These are phyloP conservation scores for Cladophialophora psammophila DNA, from an alignment of 2,329 filamentous ascomycete species.

Conservation along the genomic window DNA sequence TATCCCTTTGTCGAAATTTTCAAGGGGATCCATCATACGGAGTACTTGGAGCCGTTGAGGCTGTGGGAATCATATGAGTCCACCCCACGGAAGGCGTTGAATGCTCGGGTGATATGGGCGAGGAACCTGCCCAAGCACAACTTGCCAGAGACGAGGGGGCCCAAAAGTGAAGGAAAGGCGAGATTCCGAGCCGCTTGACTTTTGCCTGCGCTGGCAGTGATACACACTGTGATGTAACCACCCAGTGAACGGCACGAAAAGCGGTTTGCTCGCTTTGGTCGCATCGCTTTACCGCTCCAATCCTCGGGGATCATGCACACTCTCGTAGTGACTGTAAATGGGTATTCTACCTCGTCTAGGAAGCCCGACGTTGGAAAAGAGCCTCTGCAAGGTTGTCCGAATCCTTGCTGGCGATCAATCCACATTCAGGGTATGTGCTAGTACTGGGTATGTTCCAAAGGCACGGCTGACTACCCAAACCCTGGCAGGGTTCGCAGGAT, in stretches of 20 bases:
- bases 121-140: not conserved
- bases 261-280: not conserved
- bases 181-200: constrained; percentile 9
- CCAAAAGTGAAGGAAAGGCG: constrained; percentile 6
- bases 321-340: not conserved
- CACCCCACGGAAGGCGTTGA: not conserved
- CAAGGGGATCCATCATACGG: not conserved
- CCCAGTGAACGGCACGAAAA: not conserved
- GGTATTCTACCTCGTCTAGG: not conserved
- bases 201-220: constrained; percentile 1
- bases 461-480: constrained; percentile 15
- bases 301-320: not conserved
- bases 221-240: constrained; percentile 12
- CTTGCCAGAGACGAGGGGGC: not conserved
- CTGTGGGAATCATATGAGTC: not conserved
- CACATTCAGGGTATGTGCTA: not conserved
- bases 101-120: not conserved
- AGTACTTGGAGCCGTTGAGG: not conserved
- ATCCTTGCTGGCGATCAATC: constrained; percentile 9
- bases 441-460: constrained; percentile 7
- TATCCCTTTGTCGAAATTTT: not conserved
- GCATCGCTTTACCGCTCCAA: not conserved
- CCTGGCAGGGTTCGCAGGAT: constrained; percentile 13
- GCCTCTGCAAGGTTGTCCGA: not conserved
- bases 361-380: constrained; percentile 1